These are phyloP conservation scores for Phytophthora aleatoria DNA, from an alignment of 352 stramenopile genomes.

Conservation along the genomic window DNA sequence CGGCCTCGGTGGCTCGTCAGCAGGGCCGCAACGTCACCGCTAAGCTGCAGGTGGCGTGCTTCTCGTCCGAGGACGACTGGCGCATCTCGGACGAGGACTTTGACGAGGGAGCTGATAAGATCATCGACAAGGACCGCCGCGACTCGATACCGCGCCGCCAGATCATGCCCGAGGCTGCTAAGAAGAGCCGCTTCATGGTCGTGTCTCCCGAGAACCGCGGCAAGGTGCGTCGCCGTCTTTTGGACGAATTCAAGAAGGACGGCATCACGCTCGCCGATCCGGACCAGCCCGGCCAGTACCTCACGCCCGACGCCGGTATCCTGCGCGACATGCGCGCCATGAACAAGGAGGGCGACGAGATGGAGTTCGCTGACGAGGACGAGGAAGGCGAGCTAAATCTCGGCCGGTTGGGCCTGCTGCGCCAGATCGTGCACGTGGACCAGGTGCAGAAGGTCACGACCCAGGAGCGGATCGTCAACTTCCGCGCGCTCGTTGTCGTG, in stretches of 20 bases:
- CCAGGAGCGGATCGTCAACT: conserved; percentile 92
- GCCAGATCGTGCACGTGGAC: conserved; percentile 85
- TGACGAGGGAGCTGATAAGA: conserved; percentile 70
- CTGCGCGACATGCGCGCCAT: conserved; percentile 71
- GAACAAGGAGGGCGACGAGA: conserved; percentile 73
- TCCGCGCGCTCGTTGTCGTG: conserved; percentile 93
- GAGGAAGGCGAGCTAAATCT: conserved; percentile 72
- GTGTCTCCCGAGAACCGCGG: conserved; percentile 76
- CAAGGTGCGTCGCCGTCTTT: conserved; percentile 74
- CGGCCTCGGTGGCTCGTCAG: conserved; percentile 34
- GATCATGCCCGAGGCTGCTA: conserved; percentile 73
- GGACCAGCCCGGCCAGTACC: conserved; percentile 48
- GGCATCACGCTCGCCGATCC: conserved; percentile 64
- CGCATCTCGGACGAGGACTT: conserved; percentile 56
- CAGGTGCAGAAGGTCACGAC: conserved; percentile 90
- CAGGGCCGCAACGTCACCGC: conserved; percentile 25
- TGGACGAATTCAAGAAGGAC: conserved; percentile 84
- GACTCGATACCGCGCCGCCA: conserved; percentile 67
- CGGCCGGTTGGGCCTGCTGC: conserved; percentile 65
- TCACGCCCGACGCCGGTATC: conserved; percentile 63
- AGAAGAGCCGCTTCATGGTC: conserved; percentile 78
- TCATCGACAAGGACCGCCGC: conserved; percentile 70
- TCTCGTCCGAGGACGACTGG: conserved; percentile 62
- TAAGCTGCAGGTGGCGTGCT: conserved; percentile 48
- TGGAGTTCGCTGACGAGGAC: conserved; percentile 68